Conservation (phyloP, 2,329 filamentous ascomycete species). For the Epichloe glyceriae region DNA sequence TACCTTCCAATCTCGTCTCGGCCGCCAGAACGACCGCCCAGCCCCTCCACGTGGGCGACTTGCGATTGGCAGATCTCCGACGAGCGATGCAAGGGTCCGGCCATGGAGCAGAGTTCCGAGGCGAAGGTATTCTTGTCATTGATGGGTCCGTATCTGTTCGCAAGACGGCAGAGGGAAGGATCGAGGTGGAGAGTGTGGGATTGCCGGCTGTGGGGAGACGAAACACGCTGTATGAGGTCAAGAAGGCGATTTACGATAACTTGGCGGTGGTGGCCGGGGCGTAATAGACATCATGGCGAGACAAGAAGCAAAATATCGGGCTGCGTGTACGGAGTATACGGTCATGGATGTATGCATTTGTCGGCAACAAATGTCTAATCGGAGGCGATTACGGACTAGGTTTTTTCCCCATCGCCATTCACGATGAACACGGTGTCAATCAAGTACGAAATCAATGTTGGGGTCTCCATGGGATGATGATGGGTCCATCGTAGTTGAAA, state of each 20-base stretch:
- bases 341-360: no score
- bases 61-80: conserved; percentile 77
- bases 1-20: conserved; percentile 49
- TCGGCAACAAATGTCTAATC: no score
- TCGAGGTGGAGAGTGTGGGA: conserved; percentile 74
- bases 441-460: no score
- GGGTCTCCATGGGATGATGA: no score
- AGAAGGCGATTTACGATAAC: conserved; percentile 84
- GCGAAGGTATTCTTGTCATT: conserved; percentile 82
- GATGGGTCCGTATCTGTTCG: conserved; percentile 79
- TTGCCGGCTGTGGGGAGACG: conserved; percentile 23
- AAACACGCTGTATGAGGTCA: conserved; percentile 75
- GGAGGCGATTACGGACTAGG: no score
- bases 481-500: no score
- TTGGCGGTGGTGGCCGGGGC: conserved; percentile 77
- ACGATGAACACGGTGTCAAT: no score
- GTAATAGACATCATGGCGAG: conserved; percentile 16
- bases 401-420: no score
- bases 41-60: conserved; percentile 86
- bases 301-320: no score
- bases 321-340: no score
- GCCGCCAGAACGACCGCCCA: conserved; percentile 67
- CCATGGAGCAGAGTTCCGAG: conserved; percentile 82
- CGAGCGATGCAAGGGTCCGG: conserved; percentile 70
- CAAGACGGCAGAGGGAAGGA: conserved; percentile 74